A percentile compares a stretch with the other conserved stretches of the same genome.
These are phyloP conservation scores for Coemansia sp. DNA, from an alignment of 371 early-diverging fungal genomes.

Conservation along the genomic window DNA sequence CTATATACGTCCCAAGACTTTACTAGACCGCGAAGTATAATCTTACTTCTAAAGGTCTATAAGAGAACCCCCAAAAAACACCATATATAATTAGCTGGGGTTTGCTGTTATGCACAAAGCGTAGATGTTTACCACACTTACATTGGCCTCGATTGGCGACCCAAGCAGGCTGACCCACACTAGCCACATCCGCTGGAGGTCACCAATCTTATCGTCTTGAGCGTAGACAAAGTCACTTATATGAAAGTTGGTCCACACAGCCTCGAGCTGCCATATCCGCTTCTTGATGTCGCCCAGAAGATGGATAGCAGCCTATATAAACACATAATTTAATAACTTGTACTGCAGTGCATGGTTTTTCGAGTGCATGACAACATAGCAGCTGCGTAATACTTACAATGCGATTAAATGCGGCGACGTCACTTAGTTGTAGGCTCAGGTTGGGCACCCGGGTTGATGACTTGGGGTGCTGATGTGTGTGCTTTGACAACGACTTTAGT, in stretches of 20 bases:
- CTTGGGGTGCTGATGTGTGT: constrained; percentile 8
- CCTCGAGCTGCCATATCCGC: constrained; percentile 31
- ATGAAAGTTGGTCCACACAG: constrained; percentile 30
- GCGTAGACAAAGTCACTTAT: constrained; percentile 28
- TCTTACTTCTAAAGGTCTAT: constrained; percentile 12
- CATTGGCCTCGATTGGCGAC: constrained; percentile 15
- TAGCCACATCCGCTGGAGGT: constrained; percentile 32
- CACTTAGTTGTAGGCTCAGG: constrained; percentile 17
- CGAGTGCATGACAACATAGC: not conserved
- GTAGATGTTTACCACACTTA: constrained; percentile 5
- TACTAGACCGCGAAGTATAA: constrained; percentile 36
- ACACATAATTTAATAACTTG: too few species aligned
- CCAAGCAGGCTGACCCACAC: constrained; percentile 39
- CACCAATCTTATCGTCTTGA: constrained; percentile 3
- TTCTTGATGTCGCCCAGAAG: constrained; percentile 16
- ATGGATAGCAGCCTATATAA: constrained; percentile 24
- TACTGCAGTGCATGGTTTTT: too few species aligned
- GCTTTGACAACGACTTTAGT: not conserved
- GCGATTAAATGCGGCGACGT: constrained; percentile 20
- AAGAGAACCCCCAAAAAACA: not conserved
- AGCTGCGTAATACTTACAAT: constrained; percentile 20
- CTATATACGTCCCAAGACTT: constrained; percentile 38
- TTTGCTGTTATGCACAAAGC: too few species aligned
- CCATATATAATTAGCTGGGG: constrained; percentile 5
- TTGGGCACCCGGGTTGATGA: not conserved